These are phyloP conservation scores for Phylloporus sp. DNA, from an alignment of 1,284 basidiomycete genomes.

Conservation along the genomic window DNA sequence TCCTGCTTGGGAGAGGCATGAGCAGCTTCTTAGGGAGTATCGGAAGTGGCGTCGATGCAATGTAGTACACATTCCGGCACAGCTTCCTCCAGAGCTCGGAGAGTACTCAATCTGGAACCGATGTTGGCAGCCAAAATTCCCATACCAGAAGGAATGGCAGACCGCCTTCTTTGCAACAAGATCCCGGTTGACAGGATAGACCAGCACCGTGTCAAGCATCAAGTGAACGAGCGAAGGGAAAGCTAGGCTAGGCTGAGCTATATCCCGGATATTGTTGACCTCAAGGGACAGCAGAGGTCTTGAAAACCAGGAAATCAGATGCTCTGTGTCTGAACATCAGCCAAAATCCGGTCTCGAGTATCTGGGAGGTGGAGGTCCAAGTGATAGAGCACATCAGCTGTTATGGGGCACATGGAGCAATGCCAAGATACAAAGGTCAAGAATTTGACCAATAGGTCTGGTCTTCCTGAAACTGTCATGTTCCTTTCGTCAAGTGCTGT, in stretches of 20 bases:
- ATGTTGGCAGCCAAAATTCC: constrained; percentile 52
- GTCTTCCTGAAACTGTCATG: constrained; percentile 62
- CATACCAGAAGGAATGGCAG: constrained; percentile 28
- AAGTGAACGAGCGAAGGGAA: constrained; percentile 46
- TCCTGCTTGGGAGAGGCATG: constrained; percentile 41
- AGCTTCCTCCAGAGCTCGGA: constrained; percentile 44
- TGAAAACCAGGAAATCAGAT: constrained; percentile 53
- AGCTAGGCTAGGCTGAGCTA: constrained; percentile 28
- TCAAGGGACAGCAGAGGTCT: constrained; percentile 50
- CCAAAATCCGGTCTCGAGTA: constrained; percentile 45
- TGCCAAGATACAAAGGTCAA: constrained; percentile 38
- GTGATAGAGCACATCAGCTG: constrained; percentile 60
- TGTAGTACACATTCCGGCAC: constrained; percentile 14
- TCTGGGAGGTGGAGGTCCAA: constrained; percentile 40
- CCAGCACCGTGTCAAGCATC: constrained; percentile 62
- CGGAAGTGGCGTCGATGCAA: constrained; percentile 38
- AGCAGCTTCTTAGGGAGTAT: constrained; percentile 5
- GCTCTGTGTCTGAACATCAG: constrained; percentile 47
- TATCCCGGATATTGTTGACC: constrained; percentile 53
- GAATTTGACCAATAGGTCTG: constrained; percentile 52
- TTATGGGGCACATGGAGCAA: constrained; percentile 44
- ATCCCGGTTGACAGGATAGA: constrained; percentile 61
- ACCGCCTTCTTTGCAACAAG: constrained; percentile 40
- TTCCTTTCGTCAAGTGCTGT: constrained; percentile 53
- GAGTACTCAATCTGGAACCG: constrained; percentile 55